Base-by-base conservation (phyloP, 495 filamentous ascomycete species). In the Talaromyces liani region DNA sequence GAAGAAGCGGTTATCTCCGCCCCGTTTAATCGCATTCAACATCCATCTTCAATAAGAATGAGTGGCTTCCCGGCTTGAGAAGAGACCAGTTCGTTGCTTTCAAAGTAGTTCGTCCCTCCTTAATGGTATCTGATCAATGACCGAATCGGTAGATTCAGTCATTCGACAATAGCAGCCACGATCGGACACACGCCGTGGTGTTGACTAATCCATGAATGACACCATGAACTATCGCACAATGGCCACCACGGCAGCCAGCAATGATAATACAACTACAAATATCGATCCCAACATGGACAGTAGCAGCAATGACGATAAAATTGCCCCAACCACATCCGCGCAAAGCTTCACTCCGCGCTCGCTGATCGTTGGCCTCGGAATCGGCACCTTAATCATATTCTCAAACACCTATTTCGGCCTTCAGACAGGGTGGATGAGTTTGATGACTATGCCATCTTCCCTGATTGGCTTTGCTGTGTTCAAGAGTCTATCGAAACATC, bases 381-480 rank as follows among this genome's bases (percentile, higher is more conserved):
- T 98, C 63, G 94, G 94, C 29, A 82, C 92, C 2, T 78, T 98
- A 49, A 96, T 97, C 65, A 92, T 89, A 66, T 97, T 96, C 75
- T 93, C 90, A 27, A 98, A 98, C 74, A 96, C 91, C 80, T 99
- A 97, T 72, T 99, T 98, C 69, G 95, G 95, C 12, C 81, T 99
- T 27, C 95, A 99, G 73, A 97, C 93, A 3, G 95, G 95, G 68
- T 99, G 94, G 93, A 82, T 88, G 61, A 85, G 81, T 62, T 85
- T 87, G 4, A 92, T 92, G 89, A 81, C 88, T 14, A 98, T 99
- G 95, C 95, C 95, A 0, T 88, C 93, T 1, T 91, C 91, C 9
- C 75, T 99, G 63, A 90, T 99, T 63, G 95, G 95, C n/a, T 98
- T 97, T 69, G 94, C 92, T 6, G 87, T 96, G 68, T 99, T 99